Evolutionary conservation across 2,329 filamentous ascomycete species (phyloP).

Genomic region (Cryphonectria naterciae): DNA sequence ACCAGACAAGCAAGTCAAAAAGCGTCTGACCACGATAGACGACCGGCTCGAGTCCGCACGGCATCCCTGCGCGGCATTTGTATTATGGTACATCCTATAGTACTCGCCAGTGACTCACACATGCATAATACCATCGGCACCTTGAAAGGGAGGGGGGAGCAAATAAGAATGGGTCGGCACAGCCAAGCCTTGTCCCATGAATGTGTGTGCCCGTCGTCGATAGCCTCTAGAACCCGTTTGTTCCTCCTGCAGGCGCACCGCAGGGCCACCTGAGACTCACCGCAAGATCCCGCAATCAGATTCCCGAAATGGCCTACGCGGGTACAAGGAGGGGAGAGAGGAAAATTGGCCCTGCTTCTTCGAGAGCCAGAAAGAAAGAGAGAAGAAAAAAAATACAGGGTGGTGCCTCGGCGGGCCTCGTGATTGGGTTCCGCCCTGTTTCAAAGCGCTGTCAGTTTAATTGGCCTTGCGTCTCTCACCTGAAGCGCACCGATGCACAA

Average conservation of each 20-base stretch:
- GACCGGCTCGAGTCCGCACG: neutral
- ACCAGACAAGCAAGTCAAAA: neutral
- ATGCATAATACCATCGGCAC: neutral
- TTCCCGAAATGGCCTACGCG: neutral
- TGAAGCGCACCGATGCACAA: conserved; percentile 22
- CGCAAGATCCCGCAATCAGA: conserved; percentile 12
- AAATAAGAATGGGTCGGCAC: neutral
- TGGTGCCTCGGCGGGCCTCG: conserved; percentile 9
- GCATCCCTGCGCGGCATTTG: neutral
- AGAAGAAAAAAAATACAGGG: neutral
- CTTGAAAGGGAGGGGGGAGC: neutral
- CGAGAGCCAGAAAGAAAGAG: too few species aligned
- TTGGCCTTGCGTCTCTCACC: conserved; percentile 15
- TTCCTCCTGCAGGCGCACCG: neutral
- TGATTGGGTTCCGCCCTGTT: conserved; percentile 13
- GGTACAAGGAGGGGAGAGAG: neutral
- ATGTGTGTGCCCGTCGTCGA: neutral
- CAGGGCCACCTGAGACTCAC: conserved; percentile 21
- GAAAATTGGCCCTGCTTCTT: neutral
- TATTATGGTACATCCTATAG: neutral
- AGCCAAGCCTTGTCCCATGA: neutral
- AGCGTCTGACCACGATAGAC: conserved; percentile 10
- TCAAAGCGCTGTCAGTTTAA: conserved; percentile 14
- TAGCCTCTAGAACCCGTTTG: neutral
- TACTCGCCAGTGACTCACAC: neutral